These are phyloP conservation scores for Eucalyptus marginata DNA, from an alignment of 345 rosid species.

Conservation along the genomic window DNA sequence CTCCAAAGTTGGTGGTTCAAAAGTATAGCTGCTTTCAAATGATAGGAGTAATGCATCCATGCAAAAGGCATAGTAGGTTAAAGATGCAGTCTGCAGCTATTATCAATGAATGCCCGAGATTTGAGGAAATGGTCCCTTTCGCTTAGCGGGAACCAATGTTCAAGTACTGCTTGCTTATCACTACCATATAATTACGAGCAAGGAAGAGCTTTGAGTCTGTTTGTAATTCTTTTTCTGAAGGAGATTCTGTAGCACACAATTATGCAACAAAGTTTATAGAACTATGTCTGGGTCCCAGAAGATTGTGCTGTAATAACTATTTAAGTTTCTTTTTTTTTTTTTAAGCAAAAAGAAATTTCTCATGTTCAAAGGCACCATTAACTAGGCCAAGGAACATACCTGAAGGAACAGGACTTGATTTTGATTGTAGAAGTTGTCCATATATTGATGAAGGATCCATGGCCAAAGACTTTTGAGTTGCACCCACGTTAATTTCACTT, in stretches of 20 bases:
- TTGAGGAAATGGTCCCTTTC: background rate
- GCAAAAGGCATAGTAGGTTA: background rate
- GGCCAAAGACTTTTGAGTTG: conserved; percentile 27
- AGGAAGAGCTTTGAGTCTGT: background rate
- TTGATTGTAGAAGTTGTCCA: conserved; percentile 49
- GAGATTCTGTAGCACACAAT: background rate
- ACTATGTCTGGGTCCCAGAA: background rate
- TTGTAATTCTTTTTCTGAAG: background rate
- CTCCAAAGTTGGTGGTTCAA: background rate
- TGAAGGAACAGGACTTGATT: conserved; percentile 36
- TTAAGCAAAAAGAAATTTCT: background rate
- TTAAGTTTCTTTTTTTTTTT: background rate
- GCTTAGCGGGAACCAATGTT: background rate
- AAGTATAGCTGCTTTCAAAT: background rate
- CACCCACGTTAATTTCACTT: conserved; percentile 30
- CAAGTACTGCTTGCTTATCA: background rate
- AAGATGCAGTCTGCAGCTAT: background rate
- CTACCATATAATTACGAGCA: background rate
- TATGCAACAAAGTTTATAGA: background rate
- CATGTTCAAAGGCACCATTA: background rate
- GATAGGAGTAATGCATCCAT: background rate
- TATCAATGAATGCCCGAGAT: background rate
- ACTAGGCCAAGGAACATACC: conserved; percentile 10
- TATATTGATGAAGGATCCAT: conserved; percentile 45
- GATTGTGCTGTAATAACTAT: background rate